Evolutionary conservation across 2,329 filamentous ascomycete species (phyloP).

Genomic region (Bipolaris cookei): DNA sequence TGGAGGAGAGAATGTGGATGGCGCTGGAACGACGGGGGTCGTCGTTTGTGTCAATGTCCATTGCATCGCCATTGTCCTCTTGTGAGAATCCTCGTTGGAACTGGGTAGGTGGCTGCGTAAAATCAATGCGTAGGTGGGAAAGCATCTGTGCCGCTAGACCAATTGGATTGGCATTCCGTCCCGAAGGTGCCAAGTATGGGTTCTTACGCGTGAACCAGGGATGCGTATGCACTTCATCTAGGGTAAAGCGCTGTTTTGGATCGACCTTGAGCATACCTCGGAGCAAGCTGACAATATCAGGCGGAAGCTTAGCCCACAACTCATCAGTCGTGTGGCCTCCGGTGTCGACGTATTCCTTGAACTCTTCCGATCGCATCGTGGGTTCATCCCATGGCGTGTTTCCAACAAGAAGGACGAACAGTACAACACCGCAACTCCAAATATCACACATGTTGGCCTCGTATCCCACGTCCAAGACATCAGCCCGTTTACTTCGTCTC

Average conservation of each 20-base stretch:
- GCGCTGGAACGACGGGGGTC: constrained; percentile 41
- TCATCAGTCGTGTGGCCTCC: constrained; percentile 83
- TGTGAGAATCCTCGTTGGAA: constrained; percentile 52
- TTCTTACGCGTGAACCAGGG: constrained; percentile 93
- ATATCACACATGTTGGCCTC: constrained; percentile 84
- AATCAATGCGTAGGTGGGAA: constrained; percentile 86
- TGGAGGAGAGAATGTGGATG: constrained; percentile 69
- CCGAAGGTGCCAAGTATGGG: constrained; percentile 73
- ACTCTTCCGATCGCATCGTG: constrained; percentile 85
- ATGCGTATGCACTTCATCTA: constrained; percentile 85
- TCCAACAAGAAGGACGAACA: constrained; percentile 92
- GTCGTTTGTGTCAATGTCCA: constrained; percentile 71
- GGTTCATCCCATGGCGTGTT: constrained; percentile 99
- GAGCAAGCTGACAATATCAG: constrained; percentile 77
- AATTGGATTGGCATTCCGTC: constrained; percentile 77
- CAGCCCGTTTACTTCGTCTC: constrained; percentile 54
- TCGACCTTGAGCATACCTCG: constrained; percentile 93
- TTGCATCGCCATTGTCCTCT: constrained; percentile 52
- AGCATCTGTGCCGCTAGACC: constrained; percentile 94
- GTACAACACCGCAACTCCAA: constrained; percentile 97
- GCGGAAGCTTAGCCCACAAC: constrained; percentile 80
- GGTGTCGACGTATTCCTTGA: constrained; percentile 80
- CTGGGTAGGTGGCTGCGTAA: constrained; percentile 69
- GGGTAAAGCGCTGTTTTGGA: constrained; percentile 75
- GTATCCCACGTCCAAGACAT: constrained; percentile 65